Conservation (phyloP, 2,329 filamentous ascomycete species). For the Onygena corvina region DNA sequence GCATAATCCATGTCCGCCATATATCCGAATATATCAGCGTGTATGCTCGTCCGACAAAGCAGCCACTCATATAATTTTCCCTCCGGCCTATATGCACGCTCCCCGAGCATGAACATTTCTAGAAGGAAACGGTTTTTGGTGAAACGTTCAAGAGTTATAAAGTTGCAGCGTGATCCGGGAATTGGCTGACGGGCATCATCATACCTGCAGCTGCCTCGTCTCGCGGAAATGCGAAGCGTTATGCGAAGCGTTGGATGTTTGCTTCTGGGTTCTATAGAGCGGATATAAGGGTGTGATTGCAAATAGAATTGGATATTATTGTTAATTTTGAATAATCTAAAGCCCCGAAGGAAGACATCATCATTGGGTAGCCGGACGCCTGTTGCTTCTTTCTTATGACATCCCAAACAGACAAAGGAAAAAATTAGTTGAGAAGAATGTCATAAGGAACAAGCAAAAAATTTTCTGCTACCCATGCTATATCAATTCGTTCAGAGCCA, state of each 20-base stretch:
- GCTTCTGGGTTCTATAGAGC: neutral
- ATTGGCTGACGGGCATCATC: neutral
- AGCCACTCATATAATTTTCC: slow-evolving; percentile 5
- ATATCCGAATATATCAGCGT: neutral
- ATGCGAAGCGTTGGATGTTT: too few relatives aligned
- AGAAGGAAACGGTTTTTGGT: neutral
- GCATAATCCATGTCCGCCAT: neutral
- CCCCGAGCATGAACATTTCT: neutral
- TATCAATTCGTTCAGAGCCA: too few relatives aligned
- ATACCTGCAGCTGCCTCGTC: neutral
- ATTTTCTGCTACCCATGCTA: too few relatives aligned
- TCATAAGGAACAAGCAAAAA: too few relatives aligned
- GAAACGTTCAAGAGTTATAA: too few relatives aligned
- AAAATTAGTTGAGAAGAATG: too few relatives aligned
- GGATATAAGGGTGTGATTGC: neutral
- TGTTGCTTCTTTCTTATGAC: too few relatives aligned
- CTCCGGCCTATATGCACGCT: neutral
- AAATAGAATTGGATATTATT: neutral
- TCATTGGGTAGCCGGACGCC: too few relatives aligned
- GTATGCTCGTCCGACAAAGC: neutral
- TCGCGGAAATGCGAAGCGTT: neutral
- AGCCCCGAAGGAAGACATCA: too few relatives aligned
- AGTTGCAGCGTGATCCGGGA: too few relatives aligned
- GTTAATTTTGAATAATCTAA: too few relatives aligned
- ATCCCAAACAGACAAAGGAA: too few relatives aligned